Evolutionary conservation across 2,329 filamentous ascomycete genomes (phyloP).

Genomic region (Alternaria consortialis): DNA sequence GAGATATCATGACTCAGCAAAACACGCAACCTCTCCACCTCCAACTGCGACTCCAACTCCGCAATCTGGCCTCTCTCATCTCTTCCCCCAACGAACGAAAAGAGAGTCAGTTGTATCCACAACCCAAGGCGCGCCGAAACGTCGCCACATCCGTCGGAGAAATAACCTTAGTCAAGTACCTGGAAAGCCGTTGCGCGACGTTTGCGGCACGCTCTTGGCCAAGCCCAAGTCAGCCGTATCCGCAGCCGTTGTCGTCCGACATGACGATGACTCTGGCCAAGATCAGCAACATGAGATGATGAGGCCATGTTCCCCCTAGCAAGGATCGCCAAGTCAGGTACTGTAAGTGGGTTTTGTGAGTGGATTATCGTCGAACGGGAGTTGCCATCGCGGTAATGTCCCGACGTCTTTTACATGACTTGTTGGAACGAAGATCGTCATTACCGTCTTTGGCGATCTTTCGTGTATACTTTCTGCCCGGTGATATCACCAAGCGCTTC

Average conservation of each 20-base stretch:
- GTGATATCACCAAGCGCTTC: not conserved
- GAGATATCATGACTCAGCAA: not conserved
- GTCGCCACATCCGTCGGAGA: not conserved
- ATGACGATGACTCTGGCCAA: slow-evolving; percentile 2
- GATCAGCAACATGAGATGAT: not conserved
- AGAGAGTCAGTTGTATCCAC: not conserved
- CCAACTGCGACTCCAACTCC: not conserved
- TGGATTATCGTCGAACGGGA: not conserved
- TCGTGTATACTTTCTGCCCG: not conserved
- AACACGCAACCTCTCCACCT: not conserved
- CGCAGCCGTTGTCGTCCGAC: not conserved
- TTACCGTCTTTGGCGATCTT: not conserved
- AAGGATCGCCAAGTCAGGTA: not conserved
- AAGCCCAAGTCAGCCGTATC: not conserved
- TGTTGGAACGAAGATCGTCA: slow-evolving; percentile 3
- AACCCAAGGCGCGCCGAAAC: not conserved
- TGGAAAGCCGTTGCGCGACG: not conserved
- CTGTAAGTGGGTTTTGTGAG: not conserved
- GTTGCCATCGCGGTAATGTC: not conserved
- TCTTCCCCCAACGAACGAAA: not conserved
- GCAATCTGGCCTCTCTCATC: not conserved
- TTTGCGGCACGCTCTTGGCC: slow-evolving; percentile 1
- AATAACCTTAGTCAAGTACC: not conserved
- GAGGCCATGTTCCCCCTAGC: not conserved
- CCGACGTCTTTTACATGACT: not conserved